A percentile compares a stretch with the other conserved stretches of the same genome.
Evolutionary conservation across 148 eudicot species (phyloP).

Genomic region (Persicaria tinctoria): DNA sequence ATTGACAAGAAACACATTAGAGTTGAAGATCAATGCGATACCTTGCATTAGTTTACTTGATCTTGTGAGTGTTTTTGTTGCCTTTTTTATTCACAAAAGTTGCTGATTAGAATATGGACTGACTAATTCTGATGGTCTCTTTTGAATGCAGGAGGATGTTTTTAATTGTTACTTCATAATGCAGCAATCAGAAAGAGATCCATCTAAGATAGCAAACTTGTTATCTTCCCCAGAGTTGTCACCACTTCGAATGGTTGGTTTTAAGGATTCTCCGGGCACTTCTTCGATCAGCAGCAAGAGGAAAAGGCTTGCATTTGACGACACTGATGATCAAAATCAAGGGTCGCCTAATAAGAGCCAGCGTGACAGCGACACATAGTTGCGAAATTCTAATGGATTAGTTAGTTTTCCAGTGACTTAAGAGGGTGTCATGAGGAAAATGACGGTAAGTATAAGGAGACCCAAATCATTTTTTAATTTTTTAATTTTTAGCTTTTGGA

Average conservation of each 20-base stretch:
- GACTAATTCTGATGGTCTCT: neutral
- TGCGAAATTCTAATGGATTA: neutral
- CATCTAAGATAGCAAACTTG: slow-evolving; percentile 1
- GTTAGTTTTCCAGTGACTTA: neutral
- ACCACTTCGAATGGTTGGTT: slow-evolving; percentile 2
- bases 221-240: slow-evolving; percentile 14
- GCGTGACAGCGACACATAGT: slow-evolving; percentile 1
- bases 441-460: slow-evolving; percentile 3
- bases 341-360: slow-evolving; percentile 1
- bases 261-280: neutral
- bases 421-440: neutral
- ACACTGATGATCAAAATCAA: slow-evolving; percentile 1
- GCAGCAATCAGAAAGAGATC: slow-evolving; percentile 12
- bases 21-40: slow-evolving; percentile 27
- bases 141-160: slow-evolving; percentile 27
- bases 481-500: neutral
- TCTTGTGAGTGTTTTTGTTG: slow-evolving; percentile 20
- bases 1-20: slow-evolving; percentile 28
- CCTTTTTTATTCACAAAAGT: neutral
- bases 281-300: slow-evolving; percentile 10
- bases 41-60: slow-evolving; percentile 19
- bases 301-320: slow-evolving; percentile 8
- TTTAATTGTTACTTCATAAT: slow-evolving; percentile 36
- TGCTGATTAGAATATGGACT: neutral
- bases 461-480: neutral